Evolutionary conservation across 805 yeast genomes (phyloP).

Genomic region (Myxozyma mucilagina): DNA sequence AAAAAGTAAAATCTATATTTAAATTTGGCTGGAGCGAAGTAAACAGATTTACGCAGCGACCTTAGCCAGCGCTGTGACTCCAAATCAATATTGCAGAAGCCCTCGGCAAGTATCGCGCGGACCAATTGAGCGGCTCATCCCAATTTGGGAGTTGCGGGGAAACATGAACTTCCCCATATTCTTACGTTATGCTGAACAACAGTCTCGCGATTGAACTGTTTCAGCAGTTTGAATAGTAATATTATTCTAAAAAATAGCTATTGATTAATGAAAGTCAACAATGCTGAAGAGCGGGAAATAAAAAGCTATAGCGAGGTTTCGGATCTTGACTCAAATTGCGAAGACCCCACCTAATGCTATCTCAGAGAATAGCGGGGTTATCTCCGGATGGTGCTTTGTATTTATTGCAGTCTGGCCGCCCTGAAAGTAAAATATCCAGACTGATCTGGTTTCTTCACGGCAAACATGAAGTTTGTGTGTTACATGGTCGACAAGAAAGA

Average conservation of each 20-base stretch:
- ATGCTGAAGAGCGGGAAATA: no score
- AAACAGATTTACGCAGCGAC: neutral
- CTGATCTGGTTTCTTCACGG: neutral
- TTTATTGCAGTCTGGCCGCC: neutral
- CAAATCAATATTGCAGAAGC: neutral
- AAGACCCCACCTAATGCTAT: neutral
- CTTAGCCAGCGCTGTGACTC: neutral
- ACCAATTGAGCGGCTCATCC: neutral
- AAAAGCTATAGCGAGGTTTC: no score
- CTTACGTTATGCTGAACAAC: no score
- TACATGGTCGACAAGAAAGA: constrained; percentile 15
- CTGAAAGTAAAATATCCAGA: neutral
- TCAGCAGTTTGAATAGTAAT: no score
- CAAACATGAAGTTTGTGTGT: constrained; percentile 8
- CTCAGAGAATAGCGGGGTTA: neutral
- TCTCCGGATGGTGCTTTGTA: neutral
- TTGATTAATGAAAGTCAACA: no score
- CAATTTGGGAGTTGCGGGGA: neutral
- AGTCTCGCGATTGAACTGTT: no score
- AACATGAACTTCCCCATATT: neutral
- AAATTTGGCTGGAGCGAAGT: no score
- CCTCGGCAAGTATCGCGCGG: no score
- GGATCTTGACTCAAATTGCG: no score
- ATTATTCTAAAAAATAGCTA: no score
- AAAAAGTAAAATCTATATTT: no score